Percentiles rank a stretch among this genome's conserved stretches.
Conservation (phyloP, 2,329 filamentous ascomycete genomes). For the Ophiocordyceps australis region DNA sequence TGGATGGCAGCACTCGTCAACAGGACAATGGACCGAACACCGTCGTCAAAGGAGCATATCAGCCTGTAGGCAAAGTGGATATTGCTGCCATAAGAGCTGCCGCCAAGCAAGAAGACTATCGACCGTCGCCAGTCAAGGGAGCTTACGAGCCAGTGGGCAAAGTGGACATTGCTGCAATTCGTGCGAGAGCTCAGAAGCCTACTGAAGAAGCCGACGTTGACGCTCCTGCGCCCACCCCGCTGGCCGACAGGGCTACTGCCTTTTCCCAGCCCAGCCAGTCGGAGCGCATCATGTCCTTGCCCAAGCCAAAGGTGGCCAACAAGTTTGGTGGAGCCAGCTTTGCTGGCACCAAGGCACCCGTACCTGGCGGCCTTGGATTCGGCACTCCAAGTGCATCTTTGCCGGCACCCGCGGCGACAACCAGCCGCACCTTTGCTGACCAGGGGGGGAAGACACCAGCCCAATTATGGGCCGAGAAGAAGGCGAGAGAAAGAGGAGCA, state of each 20-base stretch:
- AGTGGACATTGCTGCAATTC: slow-evolving; percentile 88
- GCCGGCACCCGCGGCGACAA: slow-evolving; percentile 48
- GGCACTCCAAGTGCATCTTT: slow-evolving; percentile 38
- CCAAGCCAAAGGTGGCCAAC: slow-evolving; percentile 90
- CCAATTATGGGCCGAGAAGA: slow-evolving; percentile 95
- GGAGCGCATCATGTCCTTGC: slow-evolving; percentile 69
- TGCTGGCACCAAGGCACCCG: slow-evolving; percentile 74
- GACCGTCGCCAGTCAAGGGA: slow-evolving; percentile 74
- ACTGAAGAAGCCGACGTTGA: slow-evolving; percentile 17
- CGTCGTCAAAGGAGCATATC: slow-evolving; percentile 72
- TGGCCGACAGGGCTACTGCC: slow-evolving; percentile 60
- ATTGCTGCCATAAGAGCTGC: slow-evolving; percentile 75
- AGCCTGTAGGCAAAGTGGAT: slow-evolving; percentile 93
- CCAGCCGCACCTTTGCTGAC: slow-evolving; percentile 87
- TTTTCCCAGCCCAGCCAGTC: slow-evolving; percentile 45
- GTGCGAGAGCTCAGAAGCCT: slow-evolving; percentile 57
- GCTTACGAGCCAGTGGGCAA: slow-evolving; percentile 92
- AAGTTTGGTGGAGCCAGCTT: slow-evolving; percentile 64
- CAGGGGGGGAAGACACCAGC: slow-evolving; percentile 91
- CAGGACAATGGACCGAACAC: slow-evolving; percentile 30
- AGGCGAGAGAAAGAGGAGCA: slow-evolving; percentile 57
- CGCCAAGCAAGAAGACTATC: slow-evolving; percentile 56
- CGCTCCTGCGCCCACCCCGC: slow-evolving; percentile 30
- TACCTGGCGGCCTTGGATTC: slow-evolving; percentile 50
- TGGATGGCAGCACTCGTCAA: slow-evolving; percentile 25